Conservation (phyloP, 805 yeast genomes). For the Candida xiaguanensis region DNA sequence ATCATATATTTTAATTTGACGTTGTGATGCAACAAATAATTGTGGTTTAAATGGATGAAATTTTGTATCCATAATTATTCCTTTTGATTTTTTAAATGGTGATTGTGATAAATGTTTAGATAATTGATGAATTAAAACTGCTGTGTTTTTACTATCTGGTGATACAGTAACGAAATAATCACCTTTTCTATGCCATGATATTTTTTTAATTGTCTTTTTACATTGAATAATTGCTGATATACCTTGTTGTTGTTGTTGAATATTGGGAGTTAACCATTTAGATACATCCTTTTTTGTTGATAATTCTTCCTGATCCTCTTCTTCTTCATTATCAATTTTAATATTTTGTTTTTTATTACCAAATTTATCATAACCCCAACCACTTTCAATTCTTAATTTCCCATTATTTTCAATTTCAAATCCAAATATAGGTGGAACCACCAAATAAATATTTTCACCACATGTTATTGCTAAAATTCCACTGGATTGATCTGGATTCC, state of each 20-base stretch:
- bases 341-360: slow-evolving; percentile 48
- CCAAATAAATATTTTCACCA: slow-evolving; percentile 72
- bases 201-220: slow-evolving; percentile 65
- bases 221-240: slow-evolving; percentile 68
- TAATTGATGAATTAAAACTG: slow-evolving; percentile 91
- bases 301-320: slow-evolving; percentile 12
- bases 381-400: slow-evolving; percentile 74
- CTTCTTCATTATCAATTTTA: slow-evolving; percentile 36
- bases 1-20: slow-evolving; percentile 88
- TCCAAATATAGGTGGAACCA: slow-evolving; percentile 91
- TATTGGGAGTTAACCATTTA: slow-evolving; percentile 78
- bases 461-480: slow-evolving; percentile 85
- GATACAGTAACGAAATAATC: slow-evolving; percentile 96
- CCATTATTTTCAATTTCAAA: slow-evolving; percentile 81
- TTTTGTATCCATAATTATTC: slow-evolving; percentile 91
- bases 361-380: slow-evolving; percentile 81
- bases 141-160: slow-evolving; percentile 85
- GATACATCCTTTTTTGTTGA: slow-evolving; percentile 50
- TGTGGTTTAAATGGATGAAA: slow-evolving; percentile 97
- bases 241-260: slow-evolving; percentile 58
- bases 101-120: slow-evolving; percentile 94
- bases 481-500: slow-evolving; percentile 78
- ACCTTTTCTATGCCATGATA: slow-evolving; percentile 96
- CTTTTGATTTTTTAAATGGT: slow-evolving; percentile 90
- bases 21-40: slow-evolving; percentile 88